These are phyloP conservation scores for Ganoderma lingzhi DNA, from an alignment of 1,284 basidiomycete species.

Conservation along the genomic window DNA sequence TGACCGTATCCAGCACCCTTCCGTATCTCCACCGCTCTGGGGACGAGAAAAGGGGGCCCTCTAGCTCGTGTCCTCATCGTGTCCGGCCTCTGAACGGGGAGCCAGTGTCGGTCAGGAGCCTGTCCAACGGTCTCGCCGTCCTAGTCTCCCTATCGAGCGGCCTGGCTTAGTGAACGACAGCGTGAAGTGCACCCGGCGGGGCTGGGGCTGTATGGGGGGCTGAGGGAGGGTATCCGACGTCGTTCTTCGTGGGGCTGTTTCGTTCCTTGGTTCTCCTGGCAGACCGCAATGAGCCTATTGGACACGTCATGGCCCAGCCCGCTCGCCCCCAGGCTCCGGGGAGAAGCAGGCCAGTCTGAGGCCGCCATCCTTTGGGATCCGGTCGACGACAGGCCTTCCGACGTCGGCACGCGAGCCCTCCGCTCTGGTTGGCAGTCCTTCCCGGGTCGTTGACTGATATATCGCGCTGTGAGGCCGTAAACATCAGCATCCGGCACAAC, in stretches of 20 bases:
- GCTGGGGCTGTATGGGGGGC: not conserved
- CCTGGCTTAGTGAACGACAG: conserved; percentile 10
- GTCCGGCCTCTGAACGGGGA: not conserved
- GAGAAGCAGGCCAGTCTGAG: not conserved
- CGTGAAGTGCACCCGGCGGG: conserved; percentile 14
- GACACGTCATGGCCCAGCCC: conserved; percentile 18
- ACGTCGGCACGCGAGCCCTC: not conserved
- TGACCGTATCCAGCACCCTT: not conserved
- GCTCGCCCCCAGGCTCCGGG: not conserved
- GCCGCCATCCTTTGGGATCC: not conserved
- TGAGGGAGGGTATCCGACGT: not conserved
- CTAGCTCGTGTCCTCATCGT: conserved; percentile 10
- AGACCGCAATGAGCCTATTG: conserved; percentile 5
- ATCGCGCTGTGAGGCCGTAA: not conserved
- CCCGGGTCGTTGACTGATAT: conserved; percentile 3
- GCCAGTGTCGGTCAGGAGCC: not conserved
- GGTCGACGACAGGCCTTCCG: not conserved
- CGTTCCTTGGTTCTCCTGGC: conserved; percentile 16
- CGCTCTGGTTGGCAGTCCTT: not conserved
- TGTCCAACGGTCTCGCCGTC: not conserved
- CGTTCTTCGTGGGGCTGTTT: not conserved
- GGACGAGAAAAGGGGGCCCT: not conserved
- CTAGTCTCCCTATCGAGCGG: not conserved
- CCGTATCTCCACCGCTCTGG: conserved; percentile 1
- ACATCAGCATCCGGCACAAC: conserved; percentile 24